Base-by-base conservation (phyloP, 306 rosid species). In the Vigna reflexopilosa region DNA sequence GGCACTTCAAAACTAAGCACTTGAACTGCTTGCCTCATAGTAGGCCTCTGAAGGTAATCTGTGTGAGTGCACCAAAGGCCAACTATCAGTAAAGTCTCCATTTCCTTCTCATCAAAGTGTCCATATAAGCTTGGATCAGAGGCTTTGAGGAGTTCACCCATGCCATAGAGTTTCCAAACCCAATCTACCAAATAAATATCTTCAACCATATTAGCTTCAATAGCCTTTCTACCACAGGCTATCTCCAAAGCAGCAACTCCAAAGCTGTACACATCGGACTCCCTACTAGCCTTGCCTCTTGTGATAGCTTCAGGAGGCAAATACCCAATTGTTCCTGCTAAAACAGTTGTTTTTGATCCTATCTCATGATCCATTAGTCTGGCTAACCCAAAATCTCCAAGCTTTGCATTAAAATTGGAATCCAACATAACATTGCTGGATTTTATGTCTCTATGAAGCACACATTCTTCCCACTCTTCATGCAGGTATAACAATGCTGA, bases 341-440 rank as follows among this genome's bases (percentile, higher is more conserved):
- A 9, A 44, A 7, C 79, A 0, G 87, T 83, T 20, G 87, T 86
- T 58, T 80, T 38, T 4, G 69, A 64, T 19, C 62, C 42, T 17
- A 8, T 64, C 48, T 45, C 56, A 14, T 83, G 83, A 17, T 77
- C 83, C 76, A 77, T 67, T 0, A 73, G 4, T 42, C 85, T 83
- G 0, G 87, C 87, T 56, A 86, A 40, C 8, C 87, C 89, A 9
- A 86, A 86, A 52, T 86, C 87, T 17, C 87, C 87, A 14, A 86
- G 89, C 54, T 77, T 80, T 2, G 83, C 68, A n/a, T 65, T 71
- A 3, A 80, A 84, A n/a, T 76, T 38, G 2, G 79, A 22, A 57
- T 84, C 84, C 67, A 86, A 28, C 89, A 86, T 83, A 13, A 83
- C 38, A 14, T 86, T 86, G 73, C 85, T 86, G 7, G 87, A 52